Percentiles rank a stretch among this genome's conserved stretches.
phyloP scores from a whole-genome alignment of 352 stramenopile species.

The Globisporangium abappressorium region DNA sequence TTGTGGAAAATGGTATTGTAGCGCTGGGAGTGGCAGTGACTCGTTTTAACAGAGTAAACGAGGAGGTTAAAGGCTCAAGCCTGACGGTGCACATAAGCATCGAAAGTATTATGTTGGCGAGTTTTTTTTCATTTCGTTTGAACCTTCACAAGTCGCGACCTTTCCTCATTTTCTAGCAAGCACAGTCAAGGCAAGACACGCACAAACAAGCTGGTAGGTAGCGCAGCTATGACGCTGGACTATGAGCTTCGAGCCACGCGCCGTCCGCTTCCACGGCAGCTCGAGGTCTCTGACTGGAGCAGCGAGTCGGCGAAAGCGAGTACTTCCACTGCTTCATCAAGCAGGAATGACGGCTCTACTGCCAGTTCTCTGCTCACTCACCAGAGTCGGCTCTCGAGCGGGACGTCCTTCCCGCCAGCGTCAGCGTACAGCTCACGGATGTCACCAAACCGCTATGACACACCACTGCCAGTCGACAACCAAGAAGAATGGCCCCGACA shows the following conservation, averaged over 20 bases:
- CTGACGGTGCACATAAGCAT: neutral
- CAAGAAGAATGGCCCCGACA: neutral
- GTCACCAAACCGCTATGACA: slow-evolving; percentile 13
- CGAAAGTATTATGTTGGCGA: slow-evolving; percentile 7
- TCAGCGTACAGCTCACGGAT: slow-evolving; percentile 1
- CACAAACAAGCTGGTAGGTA: neutral
- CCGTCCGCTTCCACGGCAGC: slow-evolving; percentile 44
- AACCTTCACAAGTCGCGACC: slow-evolving; percentile 4
- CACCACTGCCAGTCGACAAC: neutral
- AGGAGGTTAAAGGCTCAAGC: slow-evolving; percentile 7
- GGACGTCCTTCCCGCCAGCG: neutral
- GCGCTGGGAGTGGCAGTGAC: slow-evolving; percentile 48
- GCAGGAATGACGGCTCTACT: neutral
- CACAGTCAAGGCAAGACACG: neutral
- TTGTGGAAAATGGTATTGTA: slow-evolving; percentile 13
- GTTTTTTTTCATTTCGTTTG: neutral
- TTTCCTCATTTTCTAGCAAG: neutral
- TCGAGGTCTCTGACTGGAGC: slow-evolving; percentile 44
- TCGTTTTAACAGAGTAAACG: slow-evolving; percentile 32
- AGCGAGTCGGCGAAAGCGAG: slow-evolving; percentile 17
- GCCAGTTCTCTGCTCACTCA: neutral
- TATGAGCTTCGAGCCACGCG: slow-evolving; percentile 27
- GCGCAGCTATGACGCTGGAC: slow-evolving; percentile 17
- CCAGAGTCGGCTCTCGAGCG: neutral
- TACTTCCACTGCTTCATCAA: neutral